Evolutionary conservation across 31 red algal species (phyloP), one percentile per base, ranked within the genome.

Genomic region (Porphyra umbilicalis): DNA sequence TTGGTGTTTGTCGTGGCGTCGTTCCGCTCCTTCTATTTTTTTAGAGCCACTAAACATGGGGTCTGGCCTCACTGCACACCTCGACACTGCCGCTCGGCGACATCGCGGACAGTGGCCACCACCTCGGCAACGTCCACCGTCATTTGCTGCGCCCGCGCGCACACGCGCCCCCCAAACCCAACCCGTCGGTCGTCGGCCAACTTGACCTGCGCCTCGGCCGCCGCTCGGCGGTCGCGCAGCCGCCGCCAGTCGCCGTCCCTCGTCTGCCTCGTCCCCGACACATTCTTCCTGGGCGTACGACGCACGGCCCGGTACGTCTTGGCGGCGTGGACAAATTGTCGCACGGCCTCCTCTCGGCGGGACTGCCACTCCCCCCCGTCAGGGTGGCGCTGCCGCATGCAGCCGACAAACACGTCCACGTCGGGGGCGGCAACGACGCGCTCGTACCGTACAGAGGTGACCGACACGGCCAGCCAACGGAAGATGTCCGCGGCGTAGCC

Each of bases 351-450:
- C 25, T 71, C 57, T 0, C 57, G 57, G 57, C 25, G 25, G 57
- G 25, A 0, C 57, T 29, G 57, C 57, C 57, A 71, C 57, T 18
- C 57, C 25, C 57, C 57, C 11, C 25, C 20, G 25, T 71, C 57
- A 0, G 57, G 57, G 57, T 71, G 57, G 57, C 57, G 57, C 4
- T 25, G 36, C 6, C 14, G 35, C 16, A 82, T 20, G 29, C 81
- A 95, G 76, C 87, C 75, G 29, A 76, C 77, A 75, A 95, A 95
- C 39, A 85, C 88, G 30, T 80, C 76, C 34, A 80, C 38, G 79
- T 95, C 93, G 39, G 93, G 93, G 35, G 86, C 88, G 75, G 93
- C 93, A 34, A 95, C 83, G 18, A 85, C 84, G 80, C 68, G 79
- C 34, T 79, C 81, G 71, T 95, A 95, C 34, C 71, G 35, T 29